These are phyloP conservation scores for Colletotrichum melonis DNA, from an alignment of 2,329 filamentous ascomycete species.

Conservation along the genomic window DNA sequence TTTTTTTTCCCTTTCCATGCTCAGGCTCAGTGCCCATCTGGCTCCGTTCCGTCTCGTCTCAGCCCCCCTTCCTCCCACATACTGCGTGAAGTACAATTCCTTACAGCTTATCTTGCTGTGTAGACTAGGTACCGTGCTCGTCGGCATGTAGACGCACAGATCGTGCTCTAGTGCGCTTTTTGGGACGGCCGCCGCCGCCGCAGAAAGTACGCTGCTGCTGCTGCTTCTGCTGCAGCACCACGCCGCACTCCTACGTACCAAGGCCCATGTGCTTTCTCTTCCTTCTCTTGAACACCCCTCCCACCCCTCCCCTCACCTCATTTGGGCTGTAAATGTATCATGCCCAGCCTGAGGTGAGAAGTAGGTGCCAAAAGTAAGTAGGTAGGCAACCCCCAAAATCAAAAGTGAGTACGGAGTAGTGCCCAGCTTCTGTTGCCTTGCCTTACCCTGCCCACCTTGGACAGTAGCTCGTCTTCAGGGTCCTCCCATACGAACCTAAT, in stretches of 20 bases:
- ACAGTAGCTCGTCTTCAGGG: slow-evolving; percentile 23
- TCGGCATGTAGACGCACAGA: slow-evolving; percentile 15
- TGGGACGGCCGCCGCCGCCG: slow-evolving; percentile 18
- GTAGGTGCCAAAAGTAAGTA: too few relatives aligned
- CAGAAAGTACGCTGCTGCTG: slow-evolving; percentile 6
- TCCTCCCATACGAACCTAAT: slow-evolving; percentile 32
- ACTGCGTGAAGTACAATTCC: background rate
- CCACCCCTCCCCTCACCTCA: too few relatives aligned
- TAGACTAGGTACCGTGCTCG: background rate
- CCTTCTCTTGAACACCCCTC: background rate
- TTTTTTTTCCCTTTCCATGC: background rate
- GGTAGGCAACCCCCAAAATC: background rate
- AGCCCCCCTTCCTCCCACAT: background rate
- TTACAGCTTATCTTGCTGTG: too few relatives aligned
- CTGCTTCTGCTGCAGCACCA: background rate
- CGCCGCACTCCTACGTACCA: slow-evolving; percentile 1
- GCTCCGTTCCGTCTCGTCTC: background rate
- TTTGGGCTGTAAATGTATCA: background rate
- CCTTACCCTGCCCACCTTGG: slow-evolving; percentile 15
- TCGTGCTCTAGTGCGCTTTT: slow-evolving; percentile 16
- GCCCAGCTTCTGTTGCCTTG: background rate
- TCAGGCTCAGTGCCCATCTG: background rate
- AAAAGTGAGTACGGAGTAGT: background rate
- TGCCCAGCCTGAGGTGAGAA: too few relatives aligned
- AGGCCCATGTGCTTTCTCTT: too few relatives aligned